These are phyloP conservation scores for Coemansia sp. DNA, from an alignment of 192 early-diverging fungal genomes.

Conservation along the genomic window DNA sequence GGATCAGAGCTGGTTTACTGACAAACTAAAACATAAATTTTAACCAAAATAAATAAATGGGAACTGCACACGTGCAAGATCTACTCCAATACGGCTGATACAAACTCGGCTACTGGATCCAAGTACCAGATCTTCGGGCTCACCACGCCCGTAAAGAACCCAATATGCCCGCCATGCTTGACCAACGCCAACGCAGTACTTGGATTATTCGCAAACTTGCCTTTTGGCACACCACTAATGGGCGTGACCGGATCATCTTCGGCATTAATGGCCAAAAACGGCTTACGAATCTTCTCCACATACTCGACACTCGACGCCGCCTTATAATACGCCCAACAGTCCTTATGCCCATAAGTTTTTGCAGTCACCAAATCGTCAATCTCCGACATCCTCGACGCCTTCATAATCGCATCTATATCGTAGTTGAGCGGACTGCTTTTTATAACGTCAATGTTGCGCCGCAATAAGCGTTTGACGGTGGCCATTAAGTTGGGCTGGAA, in stretches of 20 bases:
- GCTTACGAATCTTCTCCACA: conserved; percentile 62
- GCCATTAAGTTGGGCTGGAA: conserved; percentile 61
- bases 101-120: conserved; percentile 61
- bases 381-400: conserved; percentile 62
- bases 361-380: conserved; percentile 77
- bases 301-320: conserved; percentile 58
- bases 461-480: conserved; percentile 53
- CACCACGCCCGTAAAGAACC: conserved; percentile 58
- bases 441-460: conserved; percentile 44
- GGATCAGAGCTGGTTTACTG: background rate
- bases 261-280: conserved; percentile 76
- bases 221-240: conserved; percentile 63
- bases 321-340: conserved; percentile 77
- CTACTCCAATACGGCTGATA: conserved; percentile 14
- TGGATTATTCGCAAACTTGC: conserved; percentile 73
- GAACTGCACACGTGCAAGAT: background rate
- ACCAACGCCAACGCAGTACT: conserved; percentile 73
- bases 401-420: conserved; percentile 55
- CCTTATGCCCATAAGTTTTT: conserved; percentile 67
- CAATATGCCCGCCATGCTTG: conserved; percentile 82
- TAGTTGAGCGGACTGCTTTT: conserved; percentile 28
- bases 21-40: background rate
- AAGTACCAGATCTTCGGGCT: conserved; percentile 56
- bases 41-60: too few relatives aligned
- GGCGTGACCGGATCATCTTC: conserved; percentile 84